Percentiles rank a stretch among this genome's conserved stretches.
Conservation (phyloP, 2,329 filamentous ascomycete species). For the Sarocladium brachiariae region DNA sequence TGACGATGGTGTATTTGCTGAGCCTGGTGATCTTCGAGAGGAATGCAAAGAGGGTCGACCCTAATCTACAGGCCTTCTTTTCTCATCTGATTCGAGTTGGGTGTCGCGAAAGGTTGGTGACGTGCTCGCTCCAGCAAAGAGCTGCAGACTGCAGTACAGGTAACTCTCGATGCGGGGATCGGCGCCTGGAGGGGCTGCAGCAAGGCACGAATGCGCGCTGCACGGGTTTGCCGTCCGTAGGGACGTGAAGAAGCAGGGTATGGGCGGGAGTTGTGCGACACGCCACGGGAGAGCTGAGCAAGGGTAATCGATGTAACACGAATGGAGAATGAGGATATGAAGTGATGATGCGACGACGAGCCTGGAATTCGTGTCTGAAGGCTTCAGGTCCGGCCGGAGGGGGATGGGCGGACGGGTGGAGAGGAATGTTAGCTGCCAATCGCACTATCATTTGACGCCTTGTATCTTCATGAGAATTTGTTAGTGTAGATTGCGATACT, state of each 20-base stretch:
- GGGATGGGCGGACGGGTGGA: not conserved
- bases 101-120: not conserved
- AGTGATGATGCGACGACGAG: not conserved
- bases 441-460: not conserved
- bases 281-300: not conserved
- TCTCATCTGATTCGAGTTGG: not conserved
- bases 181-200: conserved; percentile 1
- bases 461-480: not conserved
- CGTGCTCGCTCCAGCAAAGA: not conserved
- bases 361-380: no score
- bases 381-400: no score
- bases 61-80: no score
- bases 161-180: not conserved
- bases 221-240: not conserved
- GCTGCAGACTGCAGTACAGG: not conserved
- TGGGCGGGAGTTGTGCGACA: not conserved
- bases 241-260: not conserved
- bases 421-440: not conserved
- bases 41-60: no score
- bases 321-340: not conserved
- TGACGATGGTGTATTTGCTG: not conserved
- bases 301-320: not conserved
- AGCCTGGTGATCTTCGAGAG: no score
- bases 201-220: not conserved
- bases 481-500: not conserved